A percentile compares a stretch with the other conserved stretches of the same genome.
Evolutionary conservation across 345 rosid species (phyloP).

Genomic region (Pugionium dolabratum): DNA sequence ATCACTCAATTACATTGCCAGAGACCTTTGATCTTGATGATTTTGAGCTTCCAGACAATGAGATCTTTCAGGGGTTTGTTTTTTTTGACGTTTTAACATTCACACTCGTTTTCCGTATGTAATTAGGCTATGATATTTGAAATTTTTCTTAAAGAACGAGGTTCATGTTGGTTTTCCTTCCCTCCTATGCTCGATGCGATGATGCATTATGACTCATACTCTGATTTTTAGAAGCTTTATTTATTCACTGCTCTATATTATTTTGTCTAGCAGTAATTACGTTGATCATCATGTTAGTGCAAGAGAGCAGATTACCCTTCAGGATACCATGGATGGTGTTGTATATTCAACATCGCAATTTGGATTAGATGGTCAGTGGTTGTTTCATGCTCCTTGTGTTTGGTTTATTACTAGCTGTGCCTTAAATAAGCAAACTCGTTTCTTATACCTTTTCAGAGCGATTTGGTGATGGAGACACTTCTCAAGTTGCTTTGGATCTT

Average conservation of each 20-base stretch:
- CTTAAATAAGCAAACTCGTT: slow-evolving; percentile 16
- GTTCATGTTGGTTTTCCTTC: neutral
- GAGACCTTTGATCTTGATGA: slow-evolving; percentile 99
- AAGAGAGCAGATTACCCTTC: slow-evolving; percentile 97
- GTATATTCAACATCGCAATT: slow-evolving; percentile 88
- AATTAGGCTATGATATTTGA: slow-evolving; percentile 1
- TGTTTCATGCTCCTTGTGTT: slow-evolving; percentile 26
- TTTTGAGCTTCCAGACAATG: slow-evolving; percentile 98
- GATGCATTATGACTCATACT: neutral
- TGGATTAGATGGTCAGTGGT: slow-evolving; percentile 92
- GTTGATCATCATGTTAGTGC: slow-evolving; percentile 96
- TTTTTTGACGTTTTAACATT: slow-evolving; percentile 8
- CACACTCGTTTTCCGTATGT: slow-evolving; percentile 1
- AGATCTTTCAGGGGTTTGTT: slow-evolving; percentile 91
- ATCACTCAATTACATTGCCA: slow-evolving; percentile 96
- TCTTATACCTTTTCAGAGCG: slow-evolving; percentile 62
- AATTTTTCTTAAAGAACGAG: neutral
- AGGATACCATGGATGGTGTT: slow-evolving; percentile 96
- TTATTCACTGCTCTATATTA: slow-evolving; percentile 23
- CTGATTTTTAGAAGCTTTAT: slow-evolving; percentile 3
- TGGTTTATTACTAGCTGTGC: slow-evolving; percentile 22
- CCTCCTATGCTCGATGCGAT: neutral
- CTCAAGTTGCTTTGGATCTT: slow-evolving; percentile 88
- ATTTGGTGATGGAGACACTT: slow-evolving; percentile 96
- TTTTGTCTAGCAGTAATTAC: slow-evolving; percentile 65